Evolutionary conservation across 805 yeast species (phyloP), one percentile per base, ranked within the genome.

Genomic region (Kodamaea nitidulidarum): DNA sequence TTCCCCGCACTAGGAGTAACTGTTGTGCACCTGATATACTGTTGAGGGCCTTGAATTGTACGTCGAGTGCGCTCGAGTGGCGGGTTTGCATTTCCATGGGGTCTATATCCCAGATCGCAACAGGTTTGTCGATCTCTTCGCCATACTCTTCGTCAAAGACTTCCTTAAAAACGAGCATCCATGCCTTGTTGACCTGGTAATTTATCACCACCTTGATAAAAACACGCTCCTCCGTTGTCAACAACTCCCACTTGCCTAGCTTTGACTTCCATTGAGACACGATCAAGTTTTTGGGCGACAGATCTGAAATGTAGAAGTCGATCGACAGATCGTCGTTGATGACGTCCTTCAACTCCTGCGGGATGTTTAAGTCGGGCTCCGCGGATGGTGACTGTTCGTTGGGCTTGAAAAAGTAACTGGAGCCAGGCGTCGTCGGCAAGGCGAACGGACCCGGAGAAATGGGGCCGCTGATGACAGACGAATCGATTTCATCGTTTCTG

Each of bases 171-270:
- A 64, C 52, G 33, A 68, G 51, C 36, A 68, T 40, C 73, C 73
- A 68, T 31, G 64, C 50, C 45, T 56, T 52, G 35, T 51, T 47
- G 33, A 52, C 37, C n/a, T 56, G 56, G 39, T 66, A 59, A 46
- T 66, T 65, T 11, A 60, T 63, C 4, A 56, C 70, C n/a, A 68
- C 56, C 45, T 67, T 67, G 27, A 62, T 39, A 44, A 66, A 68
- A 2, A 68, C 42, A 21, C 50, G 59, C 26, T 65, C 70, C 38
- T 52, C 58, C 8, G 60, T 48, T 0, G 73, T 66, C 35, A 68
- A 39, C 68, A 68, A 60, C 47, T 68, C 73, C 73, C 73, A 68
- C 40, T 66, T 67, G 2, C 72, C 74, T 31, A 55, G 60, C 25
- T 58, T 58, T 27, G 55, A 49, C 44, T 65, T 68, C 74, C 74